Evolutionary conservation across 2,329 filamentous ascomycete genomes (phyloP), one percentile per base, ranked within the genome.

Genomic region (Didymella segeticola): DNA sequence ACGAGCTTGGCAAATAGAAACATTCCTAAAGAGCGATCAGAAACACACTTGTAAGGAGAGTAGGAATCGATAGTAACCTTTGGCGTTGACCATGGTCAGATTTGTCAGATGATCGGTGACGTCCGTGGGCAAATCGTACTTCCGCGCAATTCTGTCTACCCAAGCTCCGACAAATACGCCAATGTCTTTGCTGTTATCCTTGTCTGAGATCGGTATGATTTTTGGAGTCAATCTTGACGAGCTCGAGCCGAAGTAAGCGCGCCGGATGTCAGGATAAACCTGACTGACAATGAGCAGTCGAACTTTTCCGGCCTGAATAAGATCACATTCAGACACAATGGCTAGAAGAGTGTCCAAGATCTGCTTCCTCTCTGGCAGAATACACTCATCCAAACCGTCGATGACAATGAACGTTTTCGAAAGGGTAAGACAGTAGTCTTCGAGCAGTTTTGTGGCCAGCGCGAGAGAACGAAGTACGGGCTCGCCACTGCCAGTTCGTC

Each of bases 1-100:
- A 70, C 66, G 1, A 71, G 52, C 29, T 67, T 64, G 0, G 67
- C 69, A 20, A 65, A 69, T 1, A 69, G 41, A 34, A 68, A 70
- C 67, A 70, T 68, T 4, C 64, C 67, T 69, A 29, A 3, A 50
- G 23, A 19, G 25, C 43, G 4, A 53, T 15, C 25, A 42, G 42
- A 2, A 37, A n/a, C n/a, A n/a, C n/a, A n/a, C n/a, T n/a, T n/a
- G n/a, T n/a, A n/a, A n/a, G n/a, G n/a, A n/a, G n/a, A n/a, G n/a
- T n/a, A n/a, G n/a, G n/a, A n/a, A n/a, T n/a, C n/a, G n/a, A n/a
- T n/a, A n/a, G n/a, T 3, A 55, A 69, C 67, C 67, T 34, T 65
- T 60, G 7, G 68, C 63, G 26, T 60, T 62, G 1, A 22, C 30
- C 1, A 66, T 34, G 8, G 66, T 68, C 15, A 68, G 43, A 7